phyloP scores from a whole-genome alignment of 2,329 filamentous ascomycete genomes.

The Leptographium wingfieldii region DNA sequence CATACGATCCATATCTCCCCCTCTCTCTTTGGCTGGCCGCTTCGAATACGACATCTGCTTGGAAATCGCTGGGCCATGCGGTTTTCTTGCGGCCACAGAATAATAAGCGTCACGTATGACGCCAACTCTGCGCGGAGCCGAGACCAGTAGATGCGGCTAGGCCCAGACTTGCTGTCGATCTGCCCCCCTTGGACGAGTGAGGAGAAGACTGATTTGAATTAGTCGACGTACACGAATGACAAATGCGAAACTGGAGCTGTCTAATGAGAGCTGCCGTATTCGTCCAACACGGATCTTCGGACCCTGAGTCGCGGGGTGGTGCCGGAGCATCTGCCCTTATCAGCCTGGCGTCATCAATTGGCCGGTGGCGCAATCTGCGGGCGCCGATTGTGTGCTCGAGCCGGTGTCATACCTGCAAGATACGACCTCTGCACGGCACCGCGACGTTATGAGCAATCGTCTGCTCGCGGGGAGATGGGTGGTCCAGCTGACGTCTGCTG shows the following conservation, averaged over 20 bases:
- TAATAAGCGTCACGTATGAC: background rate
- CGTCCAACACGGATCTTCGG: background rate
- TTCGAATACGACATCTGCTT: background rate
- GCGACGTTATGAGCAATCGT: background rate
- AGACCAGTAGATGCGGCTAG: background rate
- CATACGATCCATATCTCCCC: background rate
- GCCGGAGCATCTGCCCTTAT: background rate
- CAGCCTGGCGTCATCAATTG: background rate
- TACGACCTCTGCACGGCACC: background rate
- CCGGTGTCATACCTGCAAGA: background rate
- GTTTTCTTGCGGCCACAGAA: background rate
- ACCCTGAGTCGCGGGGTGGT: background rate
- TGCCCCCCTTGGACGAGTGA: background rate
- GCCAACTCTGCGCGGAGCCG: background rate
- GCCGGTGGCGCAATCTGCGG: background rate
- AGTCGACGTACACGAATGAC: background rate
- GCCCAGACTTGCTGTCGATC: background rate
- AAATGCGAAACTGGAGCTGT: background rate
- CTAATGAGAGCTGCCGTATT: background rate
- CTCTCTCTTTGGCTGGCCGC: background rate
- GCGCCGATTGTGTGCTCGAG: constrained; percentile 1
- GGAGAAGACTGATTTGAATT: background rate
- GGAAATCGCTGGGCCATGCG: background rate
- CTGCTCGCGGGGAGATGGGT: too few species aligned
- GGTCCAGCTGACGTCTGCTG: too few species aligned